These are phyloP conservation scores for Camelina hispida DNA, from an alignment of 345 rosid species.

Conservation along the genomic window DNA sequence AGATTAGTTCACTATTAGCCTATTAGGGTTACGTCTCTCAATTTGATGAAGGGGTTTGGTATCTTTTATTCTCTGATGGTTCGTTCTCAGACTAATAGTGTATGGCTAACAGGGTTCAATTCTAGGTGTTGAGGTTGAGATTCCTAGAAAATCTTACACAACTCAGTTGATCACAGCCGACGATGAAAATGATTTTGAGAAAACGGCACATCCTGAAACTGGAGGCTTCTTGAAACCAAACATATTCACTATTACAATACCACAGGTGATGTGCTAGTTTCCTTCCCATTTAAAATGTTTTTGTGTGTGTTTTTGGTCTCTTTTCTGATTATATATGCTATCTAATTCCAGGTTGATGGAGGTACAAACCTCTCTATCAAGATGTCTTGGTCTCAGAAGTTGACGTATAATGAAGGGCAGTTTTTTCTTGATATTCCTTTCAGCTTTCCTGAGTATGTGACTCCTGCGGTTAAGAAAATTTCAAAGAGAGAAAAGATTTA, in stretches of 20 bases:
- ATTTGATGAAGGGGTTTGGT: neutral
- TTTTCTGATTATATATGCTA: neutral
- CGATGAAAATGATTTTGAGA: slow-evolving; percentile 53
- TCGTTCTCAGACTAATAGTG: slow-evolving; percentile 51
- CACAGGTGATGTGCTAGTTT: slow-evolving; percentile 54
- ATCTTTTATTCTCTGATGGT: slow-evolving; percentile 1
- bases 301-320: neutral
- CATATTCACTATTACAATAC: slow-evolving; percentile 75
- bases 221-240: slow-evolving; percentile 73
- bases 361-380: slow-evolving; percentile 74
- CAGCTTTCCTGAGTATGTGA: slow-evolving; percentile 80
- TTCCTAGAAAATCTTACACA: slow-evolving; percentile 61
- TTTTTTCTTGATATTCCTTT: slow-evolving; percentile 73
- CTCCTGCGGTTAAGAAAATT: slow-evolving; percentile 79
- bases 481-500: slow-evolving; percentile 74
- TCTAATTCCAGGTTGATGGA: slow-evolving; percentile 71
- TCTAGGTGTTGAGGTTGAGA: slow-evolving; percentile 92
- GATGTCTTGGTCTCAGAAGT: slow-evolving; percentile 81
- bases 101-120: slow-evolving; percentile 96
- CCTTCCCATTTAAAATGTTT: too few species aligned
- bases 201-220: slow-evolving; percentile 48
- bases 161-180: slow-evolving; percentile 56
- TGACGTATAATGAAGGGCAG: slow-evolving; percentile 59
- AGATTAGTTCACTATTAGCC: neutral
- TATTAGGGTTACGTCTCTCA: slow-evolving; percentile 1